Base-by-base conservation (phyloP, 164 flowering plant genomes). In the Sedum album region DNA sequence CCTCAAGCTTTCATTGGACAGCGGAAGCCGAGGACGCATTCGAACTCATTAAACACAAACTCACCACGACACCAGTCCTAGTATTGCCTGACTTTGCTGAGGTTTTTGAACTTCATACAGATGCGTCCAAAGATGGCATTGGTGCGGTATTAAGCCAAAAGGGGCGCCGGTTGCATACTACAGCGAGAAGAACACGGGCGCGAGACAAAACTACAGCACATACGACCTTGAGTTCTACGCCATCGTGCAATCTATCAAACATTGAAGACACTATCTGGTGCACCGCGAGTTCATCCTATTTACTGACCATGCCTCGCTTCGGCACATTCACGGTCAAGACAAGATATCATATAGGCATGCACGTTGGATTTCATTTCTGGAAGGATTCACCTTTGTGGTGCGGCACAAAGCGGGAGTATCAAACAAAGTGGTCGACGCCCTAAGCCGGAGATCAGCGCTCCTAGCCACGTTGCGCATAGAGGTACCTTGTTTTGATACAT, bases 171-270 rank as follows among this genome's bases (percentile, higher is more conserved):
- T 65, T 15, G 48, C 5, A 8, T 65, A 20, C 26, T 65, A 10
- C 30, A 65, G 67, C n/a, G 67, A 65, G 1, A 65, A 65, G 25
- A 2, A 14, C 11, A 2, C 8, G 17, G 51, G 25, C n/a, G 25
- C 20, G 11, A 2, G 10, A 26, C 25, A 28, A 8, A 33, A 33
- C 14, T 65, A 18, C 13, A 31, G 42, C 23, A 31, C 67, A 0
- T 33, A 31, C 67, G 67, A 65, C 13, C 18, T 65, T 5, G 44
- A 65, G 25, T 65, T 65, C 7, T 36, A 36, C n/a, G 67, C 67
- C 2, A 23, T 35, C 8, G 31, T 38, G 28, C 67, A 65, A 14
- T 46, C 67, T 1, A 11, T 66, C 9, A 66, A 26, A 20, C 30
- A 20, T 3, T 66, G 53, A 31, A 3, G 42, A 6, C 30, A 42